A percentile compares a stretch with the other conserved stretches of the same genome.
Conservation (phyloP, 2,329 filamentous ascomycete genomes). For the Aspergillus texensis region DNA sequence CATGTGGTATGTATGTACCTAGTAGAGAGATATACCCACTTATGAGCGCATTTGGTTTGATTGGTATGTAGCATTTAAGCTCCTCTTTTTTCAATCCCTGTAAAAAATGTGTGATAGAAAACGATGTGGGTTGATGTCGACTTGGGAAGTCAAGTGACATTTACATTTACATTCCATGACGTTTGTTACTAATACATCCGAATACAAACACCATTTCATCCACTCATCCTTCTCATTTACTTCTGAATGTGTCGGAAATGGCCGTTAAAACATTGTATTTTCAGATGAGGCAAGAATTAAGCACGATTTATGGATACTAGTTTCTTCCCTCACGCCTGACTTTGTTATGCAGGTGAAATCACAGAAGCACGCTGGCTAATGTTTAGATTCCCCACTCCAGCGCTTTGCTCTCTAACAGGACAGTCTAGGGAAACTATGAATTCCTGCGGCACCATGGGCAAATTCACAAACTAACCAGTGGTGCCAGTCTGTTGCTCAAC, state of each 20-base stretch:
- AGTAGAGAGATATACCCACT: background rate
- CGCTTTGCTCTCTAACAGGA: conserved; percentile 15
- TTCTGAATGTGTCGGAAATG: background rate
- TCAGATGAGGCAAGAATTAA: background rate
- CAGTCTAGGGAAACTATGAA: background rate
- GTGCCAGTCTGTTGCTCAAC: conserved; percentile 18
- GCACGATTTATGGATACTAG: background rate
- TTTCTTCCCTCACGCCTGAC: background rate
- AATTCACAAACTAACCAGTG: conserved; percentile 6
- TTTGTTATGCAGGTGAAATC: conserved; percentile 13
- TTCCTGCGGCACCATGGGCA: background rate
- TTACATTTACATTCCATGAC: background rate
- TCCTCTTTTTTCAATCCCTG: background rate
- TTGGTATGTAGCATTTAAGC: background rate
- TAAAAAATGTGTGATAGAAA: background rate
- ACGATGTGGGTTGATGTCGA: background rate
- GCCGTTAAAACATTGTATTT: background rate
- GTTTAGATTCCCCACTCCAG: conserved; percentile 5
- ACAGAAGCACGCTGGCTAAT: conserved; percentile 8
- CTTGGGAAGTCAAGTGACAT: background rate
- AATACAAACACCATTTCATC: background rate
- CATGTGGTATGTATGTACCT: conserved; percentile 10
- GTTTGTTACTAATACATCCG: background rate
- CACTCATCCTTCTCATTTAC: background rate
- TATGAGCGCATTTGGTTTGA: background rate